phyloP scores from a whole-genome alignment of 371 early-diverging fungal genomes.

The Mortierella sp. region DNA sequence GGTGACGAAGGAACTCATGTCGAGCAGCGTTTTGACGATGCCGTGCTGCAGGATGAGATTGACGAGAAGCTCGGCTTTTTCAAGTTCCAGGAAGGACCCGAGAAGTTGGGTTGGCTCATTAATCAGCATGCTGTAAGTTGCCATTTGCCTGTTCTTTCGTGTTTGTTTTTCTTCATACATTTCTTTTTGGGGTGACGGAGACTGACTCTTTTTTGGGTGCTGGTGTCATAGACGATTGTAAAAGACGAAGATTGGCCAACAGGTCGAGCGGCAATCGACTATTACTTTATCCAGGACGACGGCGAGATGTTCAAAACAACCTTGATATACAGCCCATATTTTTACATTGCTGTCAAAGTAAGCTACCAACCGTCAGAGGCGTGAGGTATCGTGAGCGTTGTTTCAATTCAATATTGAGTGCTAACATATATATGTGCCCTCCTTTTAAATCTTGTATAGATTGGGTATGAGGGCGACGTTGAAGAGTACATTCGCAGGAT shows the following conservation, averaged over 20 bases:
- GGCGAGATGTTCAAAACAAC: slow-evolving; percentile 93
- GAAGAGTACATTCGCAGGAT: slow-evolving; percentile 88
- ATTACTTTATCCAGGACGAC: slow-evolving; percentile 93
- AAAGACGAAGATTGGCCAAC: slow-evolving; percentile 73
- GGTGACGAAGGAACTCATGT: slow-evolving; percentile 54
- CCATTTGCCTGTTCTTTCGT: background rate
- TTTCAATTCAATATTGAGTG: no score
- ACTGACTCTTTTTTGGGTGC: background rate
- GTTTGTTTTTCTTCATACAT: background rate
- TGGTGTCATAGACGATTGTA: slow-evolving; percentile 64
- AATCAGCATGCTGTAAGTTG: slow-evolving; percentile 91
- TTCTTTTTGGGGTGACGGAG: background rate
- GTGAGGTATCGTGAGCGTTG: background rate
- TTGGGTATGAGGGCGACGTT: slow-evolving; percentile 75
- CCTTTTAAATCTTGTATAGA: slow-evolving; percentile 18
- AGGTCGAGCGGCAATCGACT: slow-evolving; percentile 89
- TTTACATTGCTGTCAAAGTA: slow-evolving; percentile 88
- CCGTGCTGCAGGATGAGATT: slow-evolving; percentile 66
- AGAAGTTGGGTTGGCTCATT: slow-evolving; percentile 93
- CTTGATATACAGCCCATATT: slow-evolving; percentile 89
- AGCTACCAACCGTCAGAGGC: background rate
- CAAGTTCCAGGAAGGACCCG: slow-evolving; percentile 84
- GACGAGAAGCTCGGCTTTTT: slow-evolving; percentile 89
- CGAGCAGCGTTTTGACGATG: slow-evolving; percentile 57
- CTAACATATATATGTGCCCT: background rate